Conservation (phyloP, 352 stramenopile species). For the Globisporangium parvum region DNA sequence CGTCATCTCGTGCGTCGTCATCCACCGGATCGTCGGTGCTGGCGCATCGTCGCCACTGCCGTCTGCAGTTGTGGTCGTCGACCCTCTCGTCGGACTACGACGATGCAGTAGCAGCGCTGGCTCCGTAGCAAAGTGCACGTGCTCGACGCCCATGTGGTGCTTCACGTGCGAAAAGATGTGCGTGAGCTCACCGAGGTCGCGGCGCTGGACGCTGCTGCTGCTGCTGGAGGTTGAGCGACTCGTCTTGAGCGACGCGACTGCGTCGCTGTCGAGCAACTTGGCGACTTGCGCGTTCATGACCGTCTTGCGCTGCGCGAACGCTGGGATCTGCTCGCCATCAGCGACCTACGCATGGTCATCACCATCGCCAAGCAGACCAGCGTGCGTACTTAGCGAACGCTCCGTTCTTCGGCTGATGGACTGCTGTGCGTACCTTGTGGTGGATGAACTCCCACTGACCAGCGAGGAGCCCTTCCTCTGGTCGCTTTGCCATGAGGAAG, state of each 20-base stretch:
- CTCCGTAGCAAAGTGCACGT: constrained; percentile 50
- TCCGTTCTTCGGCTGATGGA: too few species aligned
- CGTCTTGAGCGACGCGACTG: constrained; percentile 16
- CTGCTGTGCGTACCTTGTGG: constrained; percentile 34
- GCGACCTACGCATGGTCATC: constrained; percentile 23
- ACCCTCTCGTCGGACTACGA: too few species aligned
- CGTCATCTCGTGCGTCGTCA: constrained; percentile 70
- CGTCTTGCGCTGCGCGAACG: constrained; percentile 53
- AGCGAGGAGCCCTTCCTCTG: constrained; percentile 63
- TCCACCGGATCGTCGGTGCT: constrained; percentile 44
- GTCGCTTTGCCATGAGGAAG: constrained; percentile 78
- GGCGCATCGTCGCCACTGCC: background rate
- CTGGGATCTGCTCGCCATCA: constrained; percentile 56
- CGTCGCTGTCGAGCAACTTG: constrained; percentile 25
- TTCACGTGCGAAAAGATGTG: constrained; percentile 91
- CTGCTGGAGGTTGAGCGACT: background rate
- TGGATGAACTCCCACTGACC: constrained; percentile 88
- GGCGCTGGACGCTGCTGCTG: constrained; percentile 19
- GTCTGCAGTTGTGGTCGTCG: background rate
- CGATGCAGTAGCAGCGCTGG: constrained; percentile 5
- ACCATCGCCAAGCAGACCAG: background rate
- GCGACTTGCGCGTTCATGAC: constrained; percentile 40
- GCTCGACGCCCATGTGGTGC: constrained; percentile 88
- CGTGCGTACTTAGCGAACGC: background rate
- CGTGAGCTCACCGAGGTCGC: constrained; percentile 63